Conservation (phyloP, 768 basidiomycete genomes). For the Rubroboletus pulcherrimus region DNA sequence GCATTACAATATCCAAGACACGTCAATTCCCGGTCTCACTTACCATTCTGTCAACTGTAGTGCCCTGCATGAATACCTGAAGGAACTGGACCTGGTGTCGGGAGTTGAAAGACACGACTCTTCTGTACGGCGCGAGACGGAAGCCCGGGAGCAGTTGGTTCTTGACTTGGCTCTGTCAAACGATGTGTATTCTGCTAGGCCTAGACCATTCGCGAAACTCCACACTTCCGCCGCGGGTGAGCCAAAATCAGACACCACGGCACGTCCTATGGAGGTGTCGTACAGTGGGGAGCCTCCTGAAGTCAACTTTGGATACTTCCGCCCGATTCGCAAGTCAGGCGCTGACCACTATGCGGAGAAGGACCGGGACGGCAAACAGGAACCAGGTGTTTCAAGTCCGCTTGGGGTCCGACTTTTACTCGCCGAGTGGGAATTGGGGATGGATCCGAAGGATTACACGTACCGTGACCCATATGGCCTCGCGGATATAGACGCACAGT, state of each 20-base stretch:
- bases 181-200: conserved; percentile 50
- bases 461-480: conserved; percentile 56
- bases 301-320: conserved; percentile 60
- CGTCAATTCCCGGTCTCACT: conserved; percentile 41
- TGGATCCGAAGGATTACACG: conserved; percentile 45
- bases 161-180: conserved; percentile 60
- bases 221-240: not conserved
- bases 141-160: conserved; percentile 57
- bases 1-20: conserved; percentile 48
- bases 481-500: conserved; percentile 17
- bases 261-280: conserved; percentile 39
- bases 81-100: conserved; percentile 40
- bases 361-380: conserved; percentile 14
- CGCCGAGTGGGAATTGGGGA: conserved; percentile 62
- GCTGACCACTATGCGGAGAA: conserved; percentile 27
- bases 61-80: conserved; percentile 38
- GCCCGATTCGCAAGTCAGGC: conserved; percentile 38
- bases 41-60: conserved; percentile 35
- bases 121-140: conserved; percentile 46
- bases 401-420: conserved; percentile 61
- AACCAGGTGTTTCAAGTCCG: conserved; percentile 33
- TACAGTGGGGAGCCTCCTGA: conserved; percentile 54
- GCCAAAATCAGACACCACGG: conserved; percentile 6
- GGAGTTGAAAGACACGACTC: conserved; percentile 35
- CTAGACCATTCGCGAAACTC: conserved; percentile 31